phyloP scores from a whole-genome alignment of 2,329 filamentous ascomycete genomes.

The Aureobasidium zeae region DNA sequence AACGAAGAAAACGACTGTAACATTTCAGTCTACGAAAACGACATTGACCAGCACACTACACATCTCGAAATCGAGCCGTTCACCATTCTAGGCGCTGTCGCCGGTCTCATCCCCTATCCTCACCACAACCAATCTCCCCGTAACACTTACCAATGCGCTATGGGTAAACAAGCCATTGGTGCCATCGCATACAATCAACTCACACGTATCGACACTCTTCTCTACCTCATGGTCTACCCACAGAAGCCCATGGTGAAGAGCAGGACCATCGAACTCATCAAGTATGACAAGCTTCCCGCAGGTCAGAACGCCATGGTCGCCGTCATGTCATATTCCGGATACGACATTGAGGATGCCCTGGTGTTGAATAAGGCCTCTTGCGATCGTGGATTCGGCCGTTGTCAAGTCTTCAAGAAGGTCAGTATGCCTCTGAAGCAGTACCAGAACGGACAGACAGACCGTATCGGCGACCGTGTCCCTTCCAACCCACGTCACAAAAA shows the following conservation, averaged over 20 bases:
- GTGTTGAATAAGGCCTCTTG: constrained; percentile 94
- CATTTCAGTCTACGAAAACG: constrained; percentile 79
- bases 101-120: constrained; percentile 91
- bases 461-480: constrained; percentile 49
- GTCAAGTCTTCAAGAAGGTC: constrained; percentile 96
- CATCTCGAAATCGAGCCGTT: constrained; percentile 98
- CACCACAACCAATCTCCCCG: constrained; percentile 98
- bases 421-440: constrained; percentile 80
- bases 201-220: constrained; percentile 86
- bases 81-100: constrained; percentile 89
- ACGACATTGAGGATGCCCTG: constrained; percentile 97
- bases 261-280: constrained; percentile 89
- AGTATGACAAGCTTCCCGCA: constrained; percentile 94
- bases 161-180: constrained; percentile 99
- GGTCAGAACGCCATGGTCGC: constrained; percentile 96
- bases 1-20: constrained; percentile 97
- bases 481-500: constrained; percentile 50
- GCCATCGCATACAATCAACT: constrained; percentile 98
- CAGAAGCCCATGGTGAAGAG: constrained; percentile 97
- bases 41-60: constrained; percentile 75
- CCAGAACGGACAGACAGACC: constrained; percentile 62
- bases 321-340: constrained; percentile 98
- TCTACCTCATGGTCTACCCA: constrained; percentile 95
- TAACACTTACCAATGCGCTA: constrained; percentile 98
- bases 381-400: constrained; percentile 89